Evolutionary conservation across 768 basidiomycete species (phyloP), one percentile per base, ranked within the genome.

Genomic region (Amanita pseudoporphyria): DNA sequence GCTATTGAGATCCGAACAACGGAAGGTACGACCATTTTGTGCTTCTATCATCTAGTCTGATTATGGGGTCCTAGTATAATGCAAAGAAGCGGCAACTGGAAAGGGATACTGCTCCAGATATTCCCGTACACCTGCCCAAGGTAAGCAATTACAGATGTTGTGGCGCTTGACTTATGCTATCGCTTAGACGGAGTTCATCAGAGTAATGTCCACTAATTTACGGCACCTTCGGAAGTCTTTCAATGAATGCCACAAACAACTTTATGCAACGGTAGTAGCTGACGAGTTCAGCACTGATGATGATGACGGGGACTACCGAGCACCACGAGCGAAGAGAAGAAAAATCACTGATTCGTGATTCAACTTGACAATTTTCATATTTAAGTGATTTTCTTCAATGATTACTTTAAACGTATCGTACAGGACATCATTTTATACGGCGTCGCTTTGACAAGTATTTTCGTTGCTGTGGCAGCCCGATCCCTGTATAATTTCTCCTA

Each of bases 141-240:
- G 86, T 84, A 46, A 36, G 16, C 12, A 5, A 22, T 21, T 47
- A 71, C 51, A 24, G 5, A 18, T 4, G 21, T 38, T 24, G n/a
- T 33, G 9, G 0, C 21, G 38, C 13, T 12, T 33, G 19, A 41
- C 35, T 9, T 33, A n/a, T 42, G 19, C 21, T n/a, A 21, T 33
- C 18, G 31, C 30, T 24, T 45, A 88, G 86, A 82, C 69, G 56
- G 82, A 84, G 24, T 88, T 88, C 57, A 70, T 82, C 57, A 85
- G 76, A 60, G 76, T 78, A 3, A 64, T 88, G 43, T 67, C 72
- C 9, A 48, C 64, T n/a, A 72, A 77, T 52, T 69, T 88, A 41
- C 76, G 81, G 14, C 67, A 71, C 24, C 61, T 88, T 52, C 82
- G 84, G 30, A 81, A 79, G 60, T 56, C 73, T 9, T 83, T 84